These are phyloP conservation scores for Pulveroboletus frians DNA, from an alignment of 768 basidiomycete species.

Conservation along the genomic window DNA sequence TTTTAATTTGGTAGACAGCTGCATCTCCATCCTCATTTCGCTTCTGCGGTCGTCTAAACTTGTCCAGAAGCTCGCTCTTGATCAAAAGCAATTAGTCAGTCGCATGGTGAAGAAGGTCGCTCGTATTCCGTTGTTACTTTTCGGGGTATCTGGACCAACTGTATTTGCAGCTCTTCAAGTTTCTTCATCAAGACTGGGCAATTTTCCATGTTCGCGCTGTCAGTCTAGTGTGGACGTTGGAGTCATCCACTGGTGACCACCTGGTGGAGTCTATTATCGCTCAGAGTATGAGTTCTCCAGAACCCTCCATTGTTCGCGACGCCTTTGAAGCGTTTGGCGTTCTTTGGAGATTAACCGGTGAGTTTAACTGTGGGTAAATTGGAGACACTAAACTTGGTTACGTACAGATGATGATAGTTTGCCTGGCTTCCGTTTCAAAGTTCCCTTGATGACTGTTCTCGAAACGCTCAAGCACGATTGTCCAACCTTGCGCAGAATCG, in stretches of 20 bases:
- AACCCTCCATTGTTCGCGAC: conserved; percentile 43
- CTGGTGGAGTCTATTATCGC: conserved; percentile 80
- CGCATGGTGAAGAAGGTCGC: conserved; percentile 54
- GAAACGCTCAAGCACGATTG: conserved; percentile 77
- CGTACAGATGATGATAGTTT: conserved; percentile 67
- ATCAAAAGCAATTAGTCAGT: conserved; percentile 50
- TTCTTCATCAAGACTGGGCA: conserved; percentile 60
- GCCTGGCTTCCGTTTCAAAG: conserved; percentile 78
- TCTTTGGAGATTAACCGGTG: conserved; percentile 86
- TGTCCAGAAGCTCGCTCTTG: conserved; percentile 48
- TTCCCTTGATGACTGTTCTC: conserved; percentile 83
- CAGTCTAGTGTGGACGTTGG: conserved; percentile 76
- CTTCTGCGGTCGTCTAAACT: conserved; percentile 49
- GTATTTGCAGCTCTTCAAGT: conserved; percentile 57
- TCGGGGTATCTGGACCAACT: conserved; percentile 1
- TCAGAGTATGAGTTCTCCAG: conserved; percentile 57
- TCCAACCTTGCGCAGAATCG: conserved; percentile 66
- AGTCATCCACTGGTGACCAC: conserved; percentile 46
- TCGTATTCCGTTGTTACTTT: not conserved
- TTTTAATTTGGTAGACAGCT: conserved; percentile 67
- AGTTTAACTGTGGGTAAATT: conserved; percentile 10
- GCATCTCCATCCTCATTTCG: conserved; percentile 50
- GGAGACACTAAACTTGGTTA: conserved; percentile 4
- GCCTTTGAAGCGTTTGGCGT: conserved; percentile 88
- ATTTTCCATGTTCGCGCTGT: conserved; percentile 80